Conservation (phyloP, 1,284 basidiomycete genomes). For the Porodaedalea pini region DNA sequence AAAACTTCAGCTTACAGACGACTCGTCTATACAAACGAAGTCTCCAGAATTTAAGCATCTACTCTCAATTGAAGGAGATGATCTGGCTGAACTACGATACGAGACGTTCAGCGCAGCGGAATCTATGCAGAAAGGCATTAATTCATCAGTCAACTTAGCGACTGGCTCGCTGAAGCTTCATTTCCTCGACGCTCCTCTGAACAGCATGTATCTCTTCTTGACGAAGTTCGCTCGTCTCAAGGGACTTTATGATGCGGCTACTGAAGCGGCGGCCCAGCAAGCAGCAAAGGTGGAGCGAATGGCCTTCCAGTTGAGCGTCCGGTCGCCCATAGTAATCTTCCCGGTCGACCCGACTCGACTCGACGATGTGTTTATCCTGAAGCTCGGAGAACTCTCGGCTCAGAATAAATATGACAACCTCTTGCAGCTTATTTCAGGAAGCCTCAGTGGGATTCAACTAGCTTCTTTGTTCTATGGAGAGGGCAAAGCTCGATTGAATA, state of each 20-base stretch:
- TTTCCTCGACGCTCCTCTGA: slow-evolving; percentile 86
- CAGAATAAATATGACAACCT: slow-evolving; percentile 73
- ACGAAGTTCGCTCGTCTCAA: slow-evolving; percentile 89
- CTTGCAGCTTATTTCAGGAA: slow-evolving; percentile 68
- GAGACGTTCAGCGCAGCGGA: slow-evolving; percentile 82
- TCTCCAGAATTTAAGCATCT: slow-evolving; percentile 81
- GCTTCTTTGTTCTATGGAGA: slow-evolving; percentile 63
- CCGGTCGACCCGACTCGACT: slow-evolving; percentile 69
- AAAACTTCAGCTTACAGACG: slow-evolving; percentile 82
- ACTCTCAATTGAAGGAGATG: slow-evolving; percentile 91
- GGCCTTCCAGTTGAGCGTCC: slow-evolving; percentile 88
- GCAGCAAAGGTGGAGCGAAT: slow-evolving; percentile 88
- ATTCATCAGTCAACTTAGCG: slow-evolving; percentile 81
- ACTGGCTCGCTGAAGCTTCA: slow-evolving; percentile 92
- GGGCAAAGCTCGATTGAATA: slow-evolving; percentile 62
- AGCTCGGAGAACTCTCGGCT: slow-evolving; percentile 87
- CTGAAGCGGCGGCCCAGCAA: slow-evolving; percentile 86
- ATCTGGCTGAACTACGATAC: slow-evolving; percentile 94
- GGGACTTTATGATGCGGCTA: slow-evolving; percentile 93
- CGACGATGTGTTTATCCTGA: slow-evolving; percentile 72
- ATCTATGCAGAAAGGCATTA: slow-evolving; percentile 42
- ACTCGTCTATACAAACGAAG: slow-evolving; percentile 53
- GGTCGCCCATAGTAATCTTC: slow-evolving; percentile 91
- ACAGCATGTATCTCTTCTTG: slow-evolving; percentile 82
- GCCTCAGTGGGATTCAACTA: slow-evolving; percentile 83